These are phyloP conservation scores for Aureobasidium sp. DNA, from an alignment of 2,329 filamentous ascomycete genomes.

Conservation along the genomic window DNA sequence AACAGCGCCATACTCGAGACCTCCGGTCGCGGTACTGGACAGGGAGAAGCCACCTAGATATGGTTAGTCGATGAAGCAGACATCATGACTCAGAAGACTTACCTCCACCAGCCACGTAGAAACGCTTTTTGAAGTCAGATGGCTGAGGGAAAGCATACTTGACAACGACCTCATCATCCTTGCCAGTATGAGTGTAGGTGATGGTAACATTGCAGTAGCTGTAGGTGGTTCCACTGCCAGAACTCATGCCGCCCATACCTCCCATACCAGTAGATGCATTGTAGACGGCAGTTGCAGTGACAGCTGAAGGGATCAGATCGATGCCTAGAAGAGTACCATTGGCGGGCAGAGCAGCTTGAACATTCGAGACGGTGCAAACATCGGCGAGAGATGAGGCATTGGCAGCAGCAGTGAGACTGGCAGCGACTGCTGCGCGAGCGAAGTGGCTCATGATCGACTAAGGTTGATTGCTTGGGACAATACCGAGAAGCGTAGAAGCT, in stretches of 20 bases:
- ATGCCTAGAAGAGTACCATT: conserved; percentile 15
- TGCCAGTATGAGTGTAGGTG: conserved; percentile 37
- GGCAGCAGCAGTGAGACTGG: background rate
- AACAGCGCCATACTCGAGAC: conserved; percentile 39
- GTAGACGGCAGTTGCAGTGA: conserved; percentile 30
- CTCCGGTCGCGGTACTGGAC: conserved; percentile 29
- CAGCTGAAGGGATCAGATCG: conserved; percentile 34
- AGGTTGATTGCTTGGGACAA: background rate
- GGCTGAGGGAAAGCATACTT: conserved; percentile 37
- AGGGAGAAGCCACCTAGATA: conserved; percentile 33
- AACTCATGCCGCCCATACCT: background rate
- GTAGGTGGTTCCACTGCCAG: conserved; percentile 20
- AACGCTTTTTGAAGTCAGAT: conserved; percentile 37
- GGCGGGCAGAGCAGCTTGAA: conserved; percentile 13
- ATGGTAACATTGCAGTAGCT: conserved; percentile 16
- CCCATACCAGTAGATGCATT: conserved; percentile 18
- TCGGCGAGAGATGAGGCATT: conserved; percentile 14
- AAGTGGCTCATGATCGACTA: background rate
- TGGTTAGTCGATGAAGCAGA: background rate
- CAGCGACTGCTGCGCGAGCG: conserved; percentile 1
- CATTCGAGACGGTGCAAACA: conserved; percentile 18
- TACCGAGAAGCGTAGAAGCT: background rate
- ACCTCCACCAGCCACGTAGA: conserved; percentile 28
- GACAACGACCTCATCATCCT: conserved; percentile 28
- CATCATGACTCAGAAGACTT: background rate